Evolutionary conservation across 148 eudicot genomes (phyloP), one percentile per base, ranked within the genome.

Genomic region (Rhododendron henanense): DNA sequence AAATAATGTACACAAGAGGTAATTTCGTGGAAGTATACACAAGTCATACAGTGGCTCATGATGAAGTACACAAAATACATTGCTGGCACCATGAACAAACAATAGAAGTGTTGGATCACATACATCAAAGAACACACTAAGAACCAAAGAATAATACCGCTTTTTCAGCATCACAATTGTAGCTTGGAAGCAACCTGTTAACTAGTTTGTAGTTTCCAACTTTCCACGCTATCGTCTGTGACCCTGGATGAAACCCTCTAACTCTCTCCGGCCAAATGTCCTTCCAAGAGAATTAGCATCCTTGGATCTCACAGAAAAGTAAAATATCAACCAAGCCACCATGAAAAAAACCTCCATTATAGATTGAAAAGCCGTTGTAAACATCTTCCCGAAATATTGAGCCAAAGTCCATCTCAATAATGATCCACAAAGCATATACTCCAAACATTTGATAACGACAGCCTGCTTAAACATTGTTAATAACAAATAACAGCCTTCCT

Each of bases 271-370:
- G 81, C 96, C 99, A 90, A 96, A 96, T 75, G 94, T 89, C 81
- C 95, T 93, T 51, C 99, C 98, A 71, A 85, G 88, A 67, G 90
- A 87, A 88, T 81, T 83, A 90, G 96, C 96, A 85, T 91, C 96
- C 83, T 88, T 94, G 33, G 86, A 89, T 87, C 92, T 94, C 23
- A 94, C 94, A 14, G 96, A 90, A 73, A 95, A 87, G 94, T 95
- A 96, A 89, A 88, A 92, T 78, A 93, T 47, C 89, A 96, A 85
- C 98, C 99, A 95, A 16, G 92, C 94, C 80, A 96, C 96, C 95
- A 93, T 94, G 84, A 95, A 96, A 91, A 92, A 95, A 47, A 96
- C 96, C 90, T 96, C 98, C 84, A 93, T 87, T 75, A 90, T 71
- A 2, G 95, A 93, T 88, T 92, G 98, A 63, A 94, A 88, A 78